Base-by-base conservation (phyloP, 2,329 filamentous ascomycete species). In the Aspergillus caelatus region DNA sequence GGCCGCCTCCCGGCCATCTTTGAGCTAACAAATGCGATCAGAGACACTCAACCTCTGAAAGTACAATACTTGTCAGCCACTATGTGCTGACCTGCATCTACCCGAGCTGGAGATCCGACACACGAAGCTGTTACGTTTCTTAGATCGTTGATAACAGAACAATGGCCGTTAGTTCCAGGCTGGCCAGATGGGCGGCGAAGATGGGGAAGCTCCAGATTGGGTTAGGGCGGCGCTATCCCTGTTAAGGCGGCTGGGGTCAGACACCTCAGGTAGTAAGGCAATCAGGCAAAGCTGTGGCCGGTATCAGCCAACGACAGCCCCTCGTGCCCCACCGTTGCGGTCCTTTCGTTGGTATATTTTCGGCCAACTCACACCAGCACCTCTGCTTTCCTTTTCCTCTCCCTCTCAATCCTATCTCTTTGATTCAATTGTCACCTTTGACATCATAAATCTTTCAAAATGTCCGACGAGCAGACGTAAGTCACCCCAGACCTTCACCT, bases 381-480 rank as follows among this genome's bases (percentile, higher is more conserved):
- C 66, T 66, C 67, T 62, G 50, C 60, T 70, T 66, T 68, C 68
- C 64, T 68, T 61, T 61, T 62, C 62, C 60, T 61, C 54, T 67
- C 74, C 65, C 65, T 64, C 66, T 64, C 62, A 70, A 67, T 70
- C 60, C 55, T 64, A 55, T 61, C 58, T 64, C 60, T 58, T 52
- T 46, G 39, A 55, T 52, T 62, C 39, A 52, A 62, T 58, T 43
- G 34, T 50, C 46, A 34, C 32, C 55, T 53, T 57, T 65, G 52
- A 55, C 63, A 68, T 63, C 54, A 65, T 72, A 72, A 67, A 76
- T 72, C 70, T 75, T 69, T 76, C 83, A 88, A 79, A 78, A 91
- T 91, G 89, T 87, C 91, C 84, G 84, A 82, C 83, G 93, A 96
- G 85, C 91, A 94, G 86, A 97, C 93, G 93, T 96, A 84, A 82